phyloP scores from a whole-genome alignment of 2,329 filamentous ascomycete species.

The Neofusicoccum parvum region DNA sequence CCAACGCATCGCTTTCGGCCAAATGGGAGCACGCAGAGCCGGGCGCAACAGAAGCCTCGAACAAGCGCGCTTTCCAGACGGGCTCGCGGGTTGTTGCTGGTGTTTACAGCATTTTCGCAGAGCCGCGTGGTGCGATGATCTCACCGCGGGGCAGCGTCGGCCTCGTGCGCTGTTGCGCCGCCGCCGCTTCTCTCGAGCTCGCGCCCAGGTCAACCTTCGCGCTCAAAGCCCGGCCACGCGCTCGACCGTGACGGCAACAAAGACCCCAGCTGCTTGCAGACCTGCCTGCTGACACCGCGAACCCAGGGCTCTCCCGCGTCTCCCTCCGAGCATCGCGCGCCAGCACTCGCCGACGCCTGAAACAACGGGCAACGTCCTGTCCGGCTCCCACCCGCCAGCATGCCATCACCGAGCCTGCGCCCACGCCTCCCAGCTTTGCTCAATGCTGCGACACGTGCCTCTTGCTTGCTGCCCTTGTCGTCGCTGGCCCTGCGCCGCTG shows the following conservation, averaged over 20 bases:
- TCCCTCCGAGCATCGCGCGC: background rate
- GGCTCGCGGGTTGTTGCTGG: background rate
- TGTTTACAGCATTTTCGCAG: slow-evolving; percentile 3
- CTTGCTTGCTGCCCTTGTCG: background rate
- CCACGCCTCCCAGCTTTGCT: background rate
- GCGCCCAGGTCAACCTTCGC: background rate
- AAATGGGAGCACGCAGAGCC: background rate
- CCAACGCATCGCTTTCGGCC: slow-evolving; percentile 10
- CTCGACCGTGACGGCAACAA: background rate
- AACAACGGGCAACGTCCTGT: background rate
- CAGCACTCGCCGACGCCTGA: background rate
- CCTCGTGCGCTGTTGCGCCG: background rate
- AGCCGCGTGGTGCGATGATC: slow-evolving; percentile 1
- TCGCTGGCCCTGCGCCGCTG: background rate
- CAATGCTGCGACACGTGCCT: background rate
- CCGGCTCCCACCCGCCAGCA: background rate
- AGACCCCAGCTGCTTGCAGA: background rate
- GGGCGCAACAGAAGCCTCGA: background rate
- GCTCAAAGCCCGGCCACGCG: background rate
- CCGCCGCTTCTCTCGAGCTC: background rate
- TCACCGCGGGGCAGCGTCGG: slow-evolving; percentile 11
- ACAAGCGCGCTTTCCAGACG: background rate
- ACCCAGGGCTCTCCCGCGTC: background rate
- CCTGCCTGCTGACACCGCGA: background rate
- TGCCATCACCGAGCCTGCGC: background rate